Evolutionary conservation across 2,329 filamentous ascomycete genomes (phyloP).

Genomic region (Colletotrichum orbiculare): DNA sequence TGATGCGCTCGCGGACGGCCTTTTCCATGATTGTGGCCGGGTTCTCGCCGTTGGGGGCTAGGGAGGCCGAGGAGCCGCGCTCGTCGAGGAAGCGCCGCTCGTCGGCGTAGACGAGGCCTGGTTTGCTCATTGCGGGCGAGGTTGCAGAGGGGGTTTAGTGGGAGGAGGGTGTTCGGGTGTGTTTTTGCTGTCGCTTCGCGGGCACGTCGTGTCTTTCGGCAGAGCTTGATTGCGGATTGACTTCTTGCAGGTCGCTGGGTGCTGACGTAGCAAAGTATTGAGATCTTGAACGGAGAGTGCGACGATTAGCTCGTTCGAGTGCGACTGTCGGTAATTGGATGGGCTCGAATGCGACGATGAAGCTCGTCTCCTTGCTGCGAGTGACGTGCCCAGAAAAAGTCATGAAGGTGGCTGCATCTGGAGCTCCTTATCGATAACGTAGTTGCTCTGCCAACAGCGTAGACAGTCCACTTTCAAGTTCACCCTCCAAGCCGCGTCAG

Average conservation of each 20-base stretch:
- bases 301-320: neutral
- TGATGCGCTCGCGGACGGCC: conserved; percentile 92
- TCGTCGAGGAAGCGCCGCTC: conserved; percentile 88
- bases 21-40: conserved; percentile 97
- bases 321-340: neutral
- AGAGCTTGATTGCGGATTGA: too few species aligned
- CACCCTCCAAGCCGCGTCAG: conserved; percentile 15
- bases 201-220: too few species aligned
- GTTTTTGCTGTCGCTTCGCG: neutral
- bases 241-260: too few species aligned
- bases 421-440: conserved; percentile 50
- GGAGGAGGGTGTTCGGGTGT: conserved; percentile 29
- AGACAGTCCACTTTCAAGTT: conserved; percentile 36
- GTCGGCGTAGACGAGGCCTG: conserved; percentile 77
- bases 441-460: conserved; percentile 56
- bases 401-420: conserved; percentile 10
- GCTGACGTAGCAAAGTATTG: too few species aligned
- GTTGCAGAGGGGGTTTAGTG: conserved; percentile 21
- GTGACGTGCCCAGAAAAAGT: conserved; percentile 29
- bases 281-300: neutral
- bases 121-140: conserved; percentile 48
- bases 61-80: conserved; percentile 79
- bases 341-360: neutral
- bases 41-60: conserved; percentile 89
- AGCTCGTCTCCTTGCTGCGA: neutral